Percentiles rank a stretch among this genome's conserved stretches.
Evolutionary conservation across 2,329 filamentous ascomycete genomes (phyloP).

Genomic region (Elsinoe australis): DNA sequence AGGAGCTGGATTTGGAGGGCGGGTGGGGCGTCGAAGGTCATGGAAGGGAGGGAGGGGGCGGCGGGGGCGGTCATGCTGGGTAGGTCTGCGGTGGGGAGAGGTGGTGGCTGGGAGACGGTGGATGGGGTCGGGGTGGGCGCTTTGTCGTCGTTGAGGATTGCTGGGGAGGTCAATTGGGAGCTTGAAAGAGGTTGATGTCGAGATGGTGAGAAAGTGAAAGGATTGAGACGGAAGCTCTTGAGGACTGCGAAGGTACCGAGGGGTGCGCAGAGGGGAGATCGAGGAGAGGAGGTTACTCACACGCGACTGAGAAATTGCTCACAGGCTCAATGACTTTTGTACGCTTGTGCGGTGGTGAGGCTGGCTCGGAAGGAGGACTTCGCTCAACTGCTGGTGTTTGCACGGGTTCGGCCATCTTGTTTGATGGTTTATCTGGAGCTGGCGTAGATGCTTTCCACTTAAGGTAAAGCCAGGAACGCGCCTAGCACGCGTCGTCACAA

Average conservation of each 20-base stretch:
- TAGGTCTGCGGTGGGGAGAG: slow-evolving; percentile 23
- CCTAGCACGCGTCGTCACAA: background rate
- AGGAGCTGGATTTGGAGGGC: slow-evolving; percentile 83
- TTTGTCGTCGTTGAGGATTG: slow-evolving; percentile 32
- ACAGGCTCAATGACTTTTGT: slow-evolving; percentile 55
- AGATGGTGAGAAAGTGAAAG: background rate
- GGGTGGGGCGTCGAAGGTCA: slow-evolving; percentile 39
- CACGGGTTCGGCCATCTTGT: slow-evolving; percentile 28
- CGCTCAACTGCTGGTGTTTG: slow-evolving; percentile 31
- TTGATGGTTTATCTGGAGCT: slow-evolving; percentile 2
- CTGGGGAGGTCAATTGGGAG: slow-evolving; percentile 21
- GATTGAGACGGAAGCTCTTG: slow-evolving; percentile 20
- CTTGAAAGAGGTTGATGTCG: background rate
- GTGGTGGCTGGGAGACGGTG: slow-evolving; percentile 18
- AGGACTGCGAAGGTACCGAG: slow-evolving; percentile 11
- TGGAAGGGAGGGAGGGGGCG: slow-evolving; percentile 25
- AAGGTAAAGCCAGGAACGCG: no score
- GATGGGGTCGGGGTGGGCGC: slow-evolving; percentile 29
- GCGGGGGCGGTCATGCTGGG: no score
- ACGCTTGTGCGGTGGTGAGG: slow-evolving; percentile 72
- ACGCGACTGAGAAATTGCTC: slow-evolving; percentile 31
- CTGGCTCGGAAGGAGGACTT: slow-evolving; percentile 52
- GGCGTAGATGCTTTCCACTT: slow-evolving; percentile 8
- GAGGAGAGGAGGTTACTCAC: slow-evolving; percentile 22
- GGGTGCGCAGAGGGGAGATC: background rate